Conservation (phyloP, 2,329 filamentous ascomycete species). For the Xylaria hypoxylon region DNA sequence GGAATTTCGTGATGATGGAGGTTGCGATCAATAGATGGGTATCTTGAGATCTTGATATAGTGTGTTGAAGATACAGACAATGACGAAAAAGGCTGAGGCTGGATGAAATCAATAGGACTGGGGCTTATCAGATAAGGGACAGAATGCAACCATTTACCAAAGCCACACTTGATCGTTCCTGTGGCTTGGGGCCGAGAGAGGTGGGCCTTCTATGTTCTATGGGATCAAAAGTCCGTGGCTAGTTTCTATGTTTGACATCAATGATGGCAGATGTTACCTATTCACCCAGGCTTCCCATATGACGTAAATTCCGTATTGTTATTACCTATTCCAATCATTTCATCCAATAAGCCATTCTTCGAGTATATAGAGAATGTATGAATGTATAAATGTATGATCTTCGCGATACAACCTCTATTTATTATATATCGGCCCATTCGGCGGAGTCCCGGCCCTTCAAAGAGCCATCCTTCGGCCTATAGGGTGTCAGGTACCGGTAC, state of each 20-base stretch:
- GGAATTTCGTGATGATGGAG: background rate
- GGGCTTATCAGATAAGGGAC: slow-evolving; percentile 34
- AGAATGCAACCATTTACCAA: background rate
- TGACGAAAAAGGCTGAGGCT: slow-evolving; percentile 28
- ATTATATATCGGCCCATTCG: slow-evolving; percentile 36
- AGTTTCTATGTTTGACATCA: too few relatives aligned
- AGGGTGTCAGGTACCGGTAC: slow-evolving; percentile 12
- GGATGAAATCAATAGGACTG: background rate
- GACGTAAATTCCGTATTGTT: too few relatives aligned
- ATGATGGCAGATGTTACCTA: too few relatives aligned
- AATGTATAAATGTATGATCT: background rate
- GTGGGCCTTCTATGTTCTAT: background rate
- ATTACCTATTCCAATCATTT: too few relatives aligned
- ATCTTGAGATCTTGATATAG: slow-evolving; percentile 17
- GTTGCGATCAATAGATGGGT: background rate
- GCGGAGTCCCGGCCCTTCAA: slow-evolving; percentile 33
- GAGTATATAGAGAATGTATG: too few relatives aligned
- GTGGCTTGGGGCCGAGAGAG: slow-evolving; percentile 27
- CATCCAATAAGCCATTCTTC: too few relatives aligned
- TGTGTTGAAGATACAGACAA: slow-evolving; percentile 7
- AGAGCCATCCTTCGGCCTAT: slow-evolving; percentile 26
- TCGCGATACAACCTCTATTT: background rate
- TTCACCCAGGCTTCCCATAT: too few relatives aligned
- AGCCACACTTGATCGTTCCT: slow-evolving; percentile 3
- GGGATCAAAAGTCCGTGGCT: too few relatives aligned